Evolutionary conservation across 768 basidiomycete species (phyloP).

Genomic region (Artomyces pyxidatus): DNA sequence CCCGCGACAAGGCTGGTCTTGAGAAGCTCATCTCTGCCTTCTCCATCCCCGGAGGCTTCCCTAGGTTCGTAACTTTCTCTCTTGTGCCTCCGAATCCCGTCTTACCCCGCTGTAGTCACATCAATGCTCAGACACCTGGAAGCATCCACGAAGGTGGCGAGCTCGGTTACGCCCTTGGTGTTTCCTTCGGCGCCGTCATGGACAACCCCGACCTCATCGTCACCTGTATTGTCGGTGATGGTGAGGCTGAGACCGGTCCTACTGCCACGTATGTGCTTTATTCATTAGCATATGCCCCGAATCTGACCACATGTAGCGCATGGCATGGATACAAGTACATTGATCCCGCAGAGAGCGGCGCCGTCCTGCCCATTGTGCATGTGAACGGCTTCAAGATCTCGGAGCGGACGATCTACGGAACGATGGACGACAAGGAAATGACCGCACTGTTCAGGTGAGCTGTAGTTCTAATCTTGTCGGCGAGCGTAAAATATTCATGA

Average conservation of each 20-base stretch:
- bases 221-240: constrained; percentile 80
- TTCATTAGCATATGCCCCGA: not conserved
- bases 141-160: constrained; percentile 90
- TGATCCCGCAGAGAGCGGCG: constrained; percentile 84
- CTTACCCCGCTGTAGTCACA: constrained; percentile 36
- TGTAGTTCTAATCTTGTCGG: not conserved
- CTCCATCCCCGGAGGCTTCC: constrained; percentile 78
- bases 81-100: not conserved
- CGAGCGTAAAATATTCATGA: not conserved
- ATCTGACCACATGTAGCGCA: constrained; percentile 29
- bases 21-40: constrained; percentile 65
- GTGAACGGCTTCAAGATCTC: constrained; percentile 89
- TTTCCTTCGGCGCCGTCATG: constrained; percentile 85
- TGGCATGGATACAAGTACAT: constrained; percentile 90
- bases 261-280: constrained; percentile 43
- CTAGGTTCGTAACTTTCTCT: constrained; percentile 39
- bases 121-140: constrained; percentile 83
- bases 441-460: constrained; percentile 62
- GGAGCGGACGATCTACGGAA: constrained; percentile 82
- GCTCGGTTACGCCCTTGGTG: constrained; percentile 81
- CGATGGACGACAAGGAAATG: constrained; percentile 86
- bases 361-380: constrained; percentile 86
- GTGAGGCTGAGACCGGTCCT: constrained; percentile 77
- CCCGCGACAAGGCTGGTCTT: constrained; percentile 50
- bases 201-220: constrained; percentile 83